These are phyloP conservation scores for Cicer yamashitae DNA, from an alignment of 306 rosid species.

Conservation along the genomic window DNA sequence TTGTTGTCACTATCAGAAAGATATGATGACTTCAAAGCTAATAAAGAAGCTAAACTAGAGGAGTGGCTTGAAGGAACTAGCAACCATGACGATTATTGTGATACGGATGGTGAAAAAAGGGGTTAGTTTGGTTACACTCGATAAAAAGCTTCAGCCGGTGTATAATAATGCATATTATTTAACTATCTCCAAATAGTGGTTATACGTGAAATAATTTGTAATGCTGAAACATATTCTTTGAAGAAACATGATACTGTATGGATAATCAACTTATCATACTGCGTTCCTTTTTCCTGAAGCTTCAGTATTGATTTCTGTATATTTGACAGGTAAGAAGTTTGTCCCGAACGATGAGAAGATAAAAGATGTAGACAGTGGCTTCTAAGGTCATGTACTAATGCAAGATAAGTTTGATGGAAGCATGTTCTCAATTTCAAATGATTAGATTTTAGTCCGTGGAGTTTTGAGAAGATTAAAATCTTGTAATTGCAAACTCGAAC, in stretches of 20 bases:
- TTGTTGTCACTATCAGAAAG: conserved; percentile 55
- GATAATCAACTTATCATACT: background rate
- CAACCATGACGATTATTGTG: conserved; percentile 39
- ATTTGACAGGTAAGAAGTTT: background rate
- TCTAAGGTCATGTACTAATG: background rate
- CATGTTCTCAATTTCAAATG: background rate
- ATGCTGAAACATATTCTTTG: conserved; percentile 26
- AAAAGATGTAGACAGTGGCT: background rate
- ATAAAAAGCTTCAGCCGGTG: conserved; percentile 36
- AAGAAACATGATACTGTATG: conserved; percentile 19
- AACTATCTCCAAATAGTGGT: conserved; percentile 20
- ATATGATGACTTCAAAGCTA: conserved; percentile 74
- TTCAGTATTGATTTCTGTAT: background rate
- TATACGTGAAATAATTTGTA: conserved; percentile 28
- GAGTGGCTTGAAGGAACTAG: conserved; percentile 76
- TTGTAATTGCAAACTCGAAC: background rate
- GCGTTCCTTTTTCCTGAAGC: background rate
- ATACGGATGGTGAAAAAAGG: conserved; percentile 46
- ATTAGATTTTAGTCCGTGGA: background rate
- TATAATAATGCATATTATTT: conserved; percentile 34
- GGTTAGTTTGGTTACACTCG: conserved; percentile 37
- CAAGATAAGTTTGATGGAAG: background rate
- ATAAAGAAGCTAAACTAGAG: conserved; percentile 76
- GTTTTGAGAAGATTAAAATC: background rate
- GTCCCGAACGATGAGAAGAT: background rate